phyloP scores from a whole-genome alignment of 345 rosid genomes.

The Hevea brasiliensis region DNA sequence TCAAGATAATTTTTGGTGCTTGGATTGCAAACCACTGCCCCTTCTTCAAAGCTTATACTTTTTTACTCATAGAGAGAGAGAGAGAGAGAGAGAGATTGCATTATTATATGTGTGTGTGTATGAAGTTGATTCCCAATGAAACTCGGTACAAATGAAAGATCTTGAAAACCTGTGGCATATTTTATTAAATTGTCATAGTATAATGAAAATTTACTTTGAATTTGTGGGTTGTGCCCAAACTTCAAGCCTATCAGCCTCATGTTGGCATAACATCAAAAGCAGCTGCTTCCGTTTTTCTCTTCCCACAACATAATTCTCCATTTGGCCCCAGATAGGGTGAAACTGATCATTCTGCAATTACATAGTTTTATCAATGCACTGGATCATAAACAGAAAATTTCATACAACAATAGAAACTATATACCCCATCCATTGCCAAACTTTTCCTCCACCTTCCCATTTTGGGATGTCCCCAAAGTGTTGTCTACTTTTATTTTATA shows the following conservation, averaged over 20 bases:
- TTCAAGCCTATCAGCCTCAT: conserved; percentile 98
- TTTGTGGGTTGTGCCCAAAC: conserved; percentile 97
- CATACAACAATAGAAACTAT: not conserved
- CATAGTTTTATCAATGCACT: conserved; percentile 17
- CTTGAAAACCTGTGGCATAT: conserved; percentile 2
- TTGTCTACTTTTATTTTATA: not conserved
- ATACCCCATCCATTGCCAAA: not conserved
- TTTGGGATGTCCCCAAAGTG: not conserved
- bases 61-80: not conserved
- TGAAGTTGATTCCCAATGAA: not conserved
- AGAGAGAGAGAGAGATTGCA: not conserved
- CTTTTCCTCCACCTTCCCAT: not conserved
- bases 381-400: conserved; percentile 10
- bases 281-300: conserved; percentile 89
- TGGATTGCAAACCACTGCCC: not conserved
- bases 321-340: conserved; percentile 98
- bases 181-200: not conserved
- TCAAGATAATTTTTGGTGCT: not conserved
- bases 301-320: conserved; percentile 75
- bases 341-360: conserved; percentile 59
- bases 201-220: conserved; percentile 57
- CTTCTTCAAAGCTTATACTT: not conserved
- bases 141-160: not conserved
- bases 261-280: conserved; percentile 92
- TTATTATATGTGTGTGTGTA: not conserved